Evolutionary conservation across 2,329 filamentous ascomycete species (phyloP).

Genomic region (Botrytis galanthina): DNA sequence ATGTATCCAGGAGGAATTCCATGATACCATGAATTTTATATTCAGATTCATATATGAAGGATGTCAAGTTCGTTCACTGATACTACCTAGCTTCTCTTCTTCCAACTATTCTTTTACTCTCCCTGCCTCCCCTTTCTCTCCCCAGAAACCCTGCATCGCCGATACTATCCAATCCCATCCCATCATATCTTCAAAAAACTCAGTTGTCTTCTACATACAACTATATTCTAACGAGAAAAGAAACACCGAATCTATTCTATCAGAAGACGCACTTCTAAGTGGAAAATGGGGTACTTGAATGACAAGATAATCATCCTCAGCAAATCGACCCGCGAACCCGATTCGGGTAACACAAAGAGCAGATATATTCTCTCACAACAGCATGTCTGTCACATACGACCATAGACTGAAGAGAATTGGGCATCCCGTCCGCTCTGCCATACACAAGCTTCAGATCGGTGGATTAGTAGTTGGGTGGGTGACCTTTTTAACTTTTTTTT

Average conservation of each 20-base stretch:
- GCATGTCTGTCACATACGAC: background rate
- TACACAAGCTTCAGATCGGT: constrained; percentile 13
- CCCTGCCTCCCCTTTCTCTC: background rate
- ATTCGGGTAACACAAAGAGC: background rate
- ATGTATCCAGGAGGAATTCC: background rate
- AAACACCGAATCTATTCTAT: background rate
- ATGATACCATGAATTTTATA: background rate
- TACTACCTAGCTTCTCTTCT: background rate
- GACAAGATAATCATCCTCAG: background rate
- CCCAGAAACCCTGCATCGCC: background rate
- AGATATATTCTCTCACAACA: rapidly evolving
- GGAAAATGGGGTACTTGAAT: background rate
- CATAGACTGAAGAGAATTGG: constrained; percentile 15
- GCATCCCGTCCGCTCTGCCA: constrained; percentile 14
- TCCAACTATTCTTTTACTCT: background rate
- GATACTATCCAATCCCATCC: background rate
- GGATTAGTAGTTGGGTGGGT: constrained; percentile 12
- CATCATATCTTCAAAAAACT: background rate
- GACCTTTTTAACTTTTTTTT: background rate
- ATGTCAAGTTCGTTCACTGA: background rate
- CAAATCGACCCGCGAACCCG: background rate
- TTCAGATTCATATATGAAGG: background rate
- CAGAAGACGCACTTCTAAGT: background rate
- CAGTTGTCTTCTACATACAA: background rate
- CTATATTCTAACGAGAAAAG: background rate